Base-by-base conservation (phyloP, 1,284 basidiomycete species). In the Porphyrellus sp. region DNA sequence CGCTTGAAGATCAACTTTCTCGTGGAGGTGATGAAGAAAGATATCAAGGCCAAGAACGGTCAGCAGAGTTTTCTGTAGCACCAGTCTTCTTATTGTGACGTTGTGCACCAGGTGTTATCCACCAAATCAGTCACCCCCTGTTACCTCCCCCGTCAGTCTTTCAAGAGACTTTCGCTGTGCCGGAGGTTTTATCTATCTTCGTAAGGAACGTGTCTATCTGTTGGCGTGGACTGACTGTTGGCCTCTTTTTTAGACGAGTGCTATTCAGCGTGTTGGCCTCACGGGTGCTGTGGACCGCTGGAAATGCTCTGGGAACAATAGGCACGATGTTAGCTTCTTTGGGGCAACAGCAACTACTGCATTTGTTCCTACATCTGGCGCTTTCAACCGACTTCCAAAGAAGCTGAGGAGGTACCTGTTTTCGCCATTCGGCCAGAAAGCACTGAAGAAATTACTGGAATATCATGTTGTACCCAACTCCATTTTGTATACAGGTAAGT, bases 321-420 rank as follows among this genome's bases (percentile, higher is more conserved):
- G 67, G 12, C 63, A 72, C 44, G 59, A 71, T 56, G 61, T 68
- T 59, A 58, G 67, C 25, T 71, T 79, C 48, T 59, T 71, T 42
- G 86, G 87, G 9, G 65, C 77, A 12, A 66, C 74, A 1, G 72
- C 81, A 8, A 75, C 81, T 11, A 89, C 87, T 0, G 58, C 82
- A 38, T 89, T 90, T 62, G 81, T 79, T 1, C 88, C 86, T 0
- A 77, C 77, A 45, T 87, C 89, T 64, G 65, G 64, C 8, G 87
- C 87, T 3, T 90, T 87, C 69, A 60, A 71, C 25, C 68, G 63
- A 9, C 74, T 90, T 21, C 88, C 88, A 0, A 63, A 57, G 35
- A 77, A 75, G 47, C 74, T 90, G 41, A 74, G 73, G 52, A 61
- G 75, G 31, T 90, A 77, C 75, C 74, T 90, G 49, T 89, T 89